Conservation (phyloP, 225 moss, liverwort and hornwort genomes). For the Ulota crispa region DNA sequence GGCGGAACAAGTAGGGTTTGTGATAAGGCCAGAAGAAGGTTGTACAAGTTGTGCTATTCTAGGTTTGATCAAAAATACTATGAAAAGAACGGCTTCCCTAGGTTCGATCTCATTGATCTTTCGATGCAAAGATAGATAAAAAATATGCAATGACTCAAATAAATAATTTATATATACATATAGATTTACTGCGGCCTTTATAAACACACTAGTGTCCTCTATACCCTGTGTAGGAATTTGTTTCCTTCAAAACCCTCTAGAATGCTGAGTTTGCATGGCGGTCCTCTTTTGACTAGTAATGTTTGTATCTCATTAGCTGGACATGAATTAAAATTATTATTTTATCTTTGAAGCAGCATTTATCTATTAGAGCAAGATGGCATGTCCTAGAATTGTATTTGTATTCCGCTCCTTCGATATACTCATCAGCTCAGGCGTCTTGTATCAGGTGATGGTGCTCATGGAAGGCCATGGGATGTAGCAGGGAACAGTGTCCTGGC, state of each 20-base stretch:
- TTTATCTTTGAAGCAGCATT: neutral
- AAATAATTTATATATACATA: too few relatives aligned
- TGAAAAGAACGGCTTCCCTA: neutral
- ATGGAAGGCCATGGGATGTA: conserved; percentile 49
- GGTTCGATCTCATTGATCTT: neutral
- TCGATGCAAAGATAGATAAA: neutral
- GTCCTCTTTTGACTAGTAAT: neutral
- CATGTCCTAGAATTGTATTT: neutral
- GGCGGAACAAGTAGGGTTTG: neutral
- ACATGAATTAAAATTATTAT: neutral
- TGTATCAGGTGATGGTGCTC: conserved; percentile 52
- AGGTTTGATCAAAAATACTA: neutral
- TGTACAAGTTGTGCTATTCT: neutral
- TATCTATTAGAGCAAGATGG: neutral
- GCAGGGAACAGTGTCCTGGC: conserved; percentile 74
- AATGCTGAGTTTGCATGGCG: neutral
- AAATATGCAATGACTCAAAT: too few relatives aligned
- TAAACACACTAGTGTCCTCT: neutral
- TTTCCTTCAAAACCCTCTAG: neutral
- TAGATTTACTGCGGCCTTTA: neutral
- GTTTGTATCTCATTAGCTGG: neutral
- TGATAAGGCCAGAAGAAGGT: neutral
- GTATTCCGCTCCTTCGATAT: neutral
- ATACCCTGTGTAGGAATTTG: neutral
- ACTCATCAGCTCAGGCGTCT: neutral